These are phyloP conservation scores for Fusarium palustre DNA, from an alignment of 2,329 filamentous ascomycete species.

Conservation along the genomic window DNA sequence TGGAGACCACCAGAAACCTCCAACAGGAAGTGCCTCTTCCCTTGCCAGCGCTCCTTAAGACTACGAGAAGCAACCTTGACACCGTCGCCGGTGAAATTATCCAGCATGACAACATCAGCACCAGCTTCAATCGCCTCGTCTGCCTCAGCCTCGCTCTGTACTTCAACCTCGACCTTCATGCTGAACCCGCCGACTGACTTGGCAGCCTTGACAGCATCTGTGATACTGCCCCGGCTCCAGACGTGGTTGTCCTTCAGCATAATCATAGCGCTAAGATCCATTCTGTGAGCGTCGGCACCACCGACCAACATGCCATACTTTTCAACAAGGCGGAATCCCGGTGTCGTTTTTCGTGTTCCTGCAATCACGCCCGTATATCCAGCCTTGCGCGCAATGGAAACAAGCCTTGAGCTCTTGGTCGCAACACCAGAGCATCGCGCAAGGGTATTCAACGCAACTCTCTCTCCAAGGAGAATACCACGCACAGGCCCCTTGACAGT, in stretches of 20 bases:
- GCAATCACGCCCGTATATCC: constrained; percentile 89
- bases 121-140: constrained; percentile 91
- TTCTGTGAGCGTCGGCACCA: constrained; percentile 89
- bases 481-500: constrained; percentile 88
- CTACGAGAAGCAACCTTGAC: constrained; percentile 79
- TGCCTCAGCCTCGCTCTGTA: constrained; percentile 86
- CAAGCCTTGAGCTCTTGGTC: constrained; percentile 70
- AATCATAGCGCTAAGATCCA: constrained; percentile 93
- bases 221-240: constrained; percentile 89
- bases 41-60: constrained; percentile 84
- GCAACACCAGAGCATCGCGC: constrained; percentile 93
- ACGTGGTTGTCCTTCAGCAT: constrained; percentile 99
- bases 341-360: constrained; percentile 96
- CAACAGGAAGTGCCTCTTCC: constrained; percentile 79
- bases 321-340: constrained; percentile 93
- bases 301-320: constrained; percentile 98
- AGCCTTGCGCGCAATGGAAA: constrained; percentile 67
- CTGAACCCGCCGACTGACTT: constrained; percentile 88
- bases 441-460: constrained; percentile 91
- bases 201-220: constrained; percentile 84
- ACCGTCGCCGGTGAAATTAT: constrained; percentile 88
- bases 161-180: constrained; percentile 96
- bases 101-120: constrained; percentile 96
- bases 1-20: constrained; percentile 94
- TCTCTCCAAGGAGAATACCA: constrained; percentile 85